Evolutionary conservation across 2,329 filamentous ascomycete species (phyloP), one percentile per base, ranked within the genome.

Genomic region (Fusarium buharicum): DNA sequence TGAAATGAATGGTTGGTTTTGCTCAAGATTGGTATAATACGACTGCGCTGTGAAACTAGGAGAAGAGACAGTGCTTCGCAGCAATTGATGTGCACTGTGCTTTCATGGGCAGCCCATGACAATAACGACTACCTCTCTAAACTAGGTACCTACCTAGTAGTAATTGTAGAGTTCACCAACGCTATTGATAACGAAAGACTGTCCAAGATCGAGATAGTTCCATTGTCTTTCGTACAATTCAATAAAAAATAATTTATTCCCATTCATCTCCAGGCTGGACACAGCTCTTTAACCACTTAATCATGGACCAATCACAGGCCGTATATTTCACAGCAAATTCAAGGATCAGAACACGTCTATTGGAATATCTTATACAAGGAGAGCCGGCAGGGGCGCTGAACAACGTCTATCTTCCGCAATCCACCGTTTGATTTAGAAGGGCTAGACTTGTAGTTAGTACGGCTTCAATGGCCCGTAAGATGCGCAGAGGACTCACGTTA

Each of bases 401-500:
- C 65, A 66, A 71, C 39, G 49, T 70, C 71, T 72, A 71, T 67
- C 66, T 58, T 69, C 55, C 52, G 31, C 41, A 46, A 45, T 65
- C 66, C 64, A 67, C 64, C 69, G 67, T 34, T 47, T 53, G 46
- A 62, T 71, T 79, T 78, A 80, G 71, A 80, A 80, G 48, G 78
- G 77, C 78, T 78, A 24, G 11, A 12, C 27, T 6, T 7, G 14
- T 3, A 14, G 53, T 77, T 64, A 77, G 71, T 40, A 1, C 10
- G 12, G 22, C 9, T 14, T 17, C 12, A 30, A 14, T 22, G 8
- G 12, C 22, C 2, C 14, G 14, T 10, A 11, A 4, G 9, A 17
- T 31, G 2, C 13, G 12, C 10, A 11, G 22, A 27, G 77, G 11
- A 81, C 85, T 79, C 69, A 88, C 86, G 77, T 87, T 88, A 77